Evolutionary conservation across 805 yeast species (phyloP), one percentile per base, ranked within the genome.

Genomic region (Candida methanosorbosa): DNA sequence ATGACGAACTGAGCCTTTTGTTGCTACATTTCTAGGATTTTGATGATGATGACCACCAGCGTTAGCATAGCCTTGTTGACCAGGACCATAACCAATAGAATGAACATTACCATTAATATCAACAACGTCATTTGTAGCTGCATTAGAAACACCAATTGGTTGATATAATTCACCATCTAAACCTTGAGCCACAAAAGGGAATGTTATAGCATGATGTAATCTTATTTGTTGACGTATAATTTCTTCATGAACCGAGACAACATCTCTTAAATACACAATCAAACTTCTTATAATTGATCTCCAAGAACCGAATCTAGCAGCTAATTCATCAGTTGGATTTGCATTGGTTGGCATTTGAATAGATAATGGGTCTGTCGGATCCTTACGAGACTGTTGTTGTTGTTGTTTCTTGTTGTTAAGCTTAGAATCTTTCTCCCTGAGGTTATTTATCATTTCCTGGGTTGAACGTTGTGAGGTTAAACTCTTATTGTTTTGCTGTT

Each of bases 301-400:
- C 96, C 97, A 90, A 3, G 94, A 81, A 33, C 78, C 70, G 55
- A 90, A 88, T 42, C 97, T 66, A 20, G 74, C 69, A 2, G 95
- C 92, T 39, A 90, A 64, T 6, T 83, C 73, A 38, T 88, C 97
- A 1, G 97, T 87, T 9, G 97, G 97, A 45, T 75, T 75, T 3
- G 81, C 75, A 29, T 61, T 57, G 7, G 73, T 66, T 5, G 87
- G 87, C 27, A 80, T 61, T 23, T 62, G 52, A 8, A 70, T 59
- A 1, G 56, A 49, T 19, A 72, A 51, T 1, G 80, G 79, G 33
- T 71, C 70, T 9, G 70, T 49, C 11, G 72, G 69, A 40, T 71
- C 75, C 27, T 48, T 51, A 23, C 16, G 33, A 14, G 19, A 25
- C 4, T 16, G 17, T 13, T 12, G 16, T 11, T 25, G 24, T 7